A percentile compares a stretch with the other conserved stretches of the same genome.
These are phyloP conservation scores for Jatropha multifida DNA, from an alignment of 441 rosid species.

Conservation along the genomic window DNA sequence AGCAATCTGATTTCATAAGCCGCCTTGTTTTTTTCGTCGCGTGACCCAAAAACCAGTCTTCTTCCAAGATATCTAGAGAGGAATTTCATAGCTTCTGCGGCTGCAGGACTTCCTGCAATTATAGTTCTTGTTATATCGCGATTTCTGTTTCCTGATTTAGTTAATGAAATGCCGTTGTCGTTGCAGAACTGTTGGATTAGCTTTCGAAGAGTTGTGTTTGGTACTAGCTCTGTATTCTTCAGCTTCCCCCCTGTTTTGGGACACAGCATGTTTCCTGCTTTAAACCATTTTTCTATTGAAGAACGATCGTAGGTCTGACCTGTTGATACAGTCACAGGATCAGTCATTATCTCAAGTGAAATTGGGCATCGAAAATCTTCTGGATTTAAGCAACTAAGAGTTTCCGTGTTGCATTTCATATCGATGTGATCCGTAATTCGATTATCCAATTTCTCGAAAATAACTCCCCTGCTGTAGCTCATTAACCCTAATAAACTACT, in stretches of 20 bases:
- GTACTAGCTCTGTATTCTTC: slow-evolving; percentile 46
- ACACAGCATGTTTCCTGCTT: slow-evolving; percentile 66
- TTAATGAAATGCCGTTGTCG: slow-evolving; percentile 44
- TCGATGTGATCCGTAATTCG: slow-evolving; percentile 32
- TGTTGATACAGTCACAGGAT: slow-evolving; percentile 69
- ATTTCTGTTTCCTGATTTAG: slow-evolving; percentile 33
- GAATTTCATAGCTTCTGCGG: slow-evolving; percentile 41
- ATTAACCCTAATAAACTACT: slow-evolving; percentile 58
- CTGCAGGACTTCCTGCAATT: slow-evolving; percentile 50
- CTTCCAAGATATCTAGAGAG: slow-evolving; percentile 51
- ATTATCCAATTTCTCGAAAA: slow-evolving; percentile 43
- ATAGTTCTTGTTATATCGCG: slow-evolving; percentile 46
- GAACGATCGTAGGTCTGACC: slow-evolving; percentile 86
- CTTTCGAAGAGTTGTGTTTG: slow-evolving; percentile 52
- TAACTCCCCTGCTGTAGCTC: slow-evolving; percentile 62
- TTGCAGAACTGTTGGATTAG: slow-evolving; percentile 58
- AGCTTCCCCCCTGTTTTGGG: slow-evolving; percentile 78
- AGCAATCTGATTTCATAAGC: slow-evolving; percentile 66
- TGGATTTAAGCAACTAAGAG: slow-evolving; percentile 44
- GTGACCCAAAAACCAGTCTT: slow-evolving; percentile 50
- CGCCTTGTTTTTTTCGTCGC: slow-evolving; percentile 57
- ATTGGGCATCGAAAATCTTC: slow-evolving; percentile 85
- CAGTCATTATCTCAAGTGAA: slow-evolving; percentile 77
- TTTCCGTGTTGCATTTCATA: slow-evolving; percentile 36
- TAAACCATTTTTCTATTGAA: slow-evolving; percentile 75